Base-by-base conservation (phyloP, 2,329 filamentous ascomycete genomes). In the Neonectria coccinea region DNA sequence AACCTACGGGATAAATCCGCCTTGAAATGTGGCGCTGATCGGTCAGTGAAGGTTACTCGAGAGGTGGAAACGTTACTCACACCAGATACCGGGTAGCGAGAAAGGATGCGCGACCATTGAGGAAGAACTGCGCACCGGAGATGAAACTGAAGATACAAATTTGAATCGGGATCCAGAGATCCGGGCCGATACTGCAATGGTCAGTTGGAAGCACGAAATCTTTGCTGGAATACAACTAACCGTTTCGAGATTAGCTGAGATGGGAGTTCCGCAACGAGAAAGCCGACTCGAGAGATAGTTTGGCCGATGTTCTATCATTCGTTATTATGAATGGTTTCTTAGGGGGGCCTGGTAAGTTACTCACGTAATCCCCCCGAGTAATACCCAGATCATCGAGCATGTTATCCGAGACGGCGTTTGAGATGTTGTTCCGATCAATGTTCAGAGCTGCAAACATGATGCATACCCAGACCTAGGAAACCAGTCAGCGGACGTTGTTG, bases 231-330 rank as follows among this genome's bases (percentile, higher is more conserved):
- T 11, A 18, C n/a, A 1, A 42, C 39, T 12, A 4, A 42, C 81
- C 82, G 87, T 72, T 89, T 87, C 58, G 79, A 81, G 41, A 90
- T 79, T 20, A 91, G 78, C 70, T 90, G 88, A 0, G 86, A 89
- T 0, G 88, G 88, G 1, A 91, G 79, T 48, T 79, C 77, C 2
- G 77, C 76, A 41, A 67, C 63, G 8, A 79, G 70, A 47, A 79
- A 79, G 1, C 70, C 64, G 2, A 78, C 61, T 41, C 67, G 69
- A 66, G 78, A 79, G 12, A 79, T 70, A 2, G 76, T 77, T 29
- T 74, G 77, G 22, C 76, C 76, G 4, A 77, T 47, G 39, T 78
- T 78, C 65, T 72, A 76, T 56, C n/a, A 42, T 42, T 11, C 16
- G 7, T 42, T 42, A 42, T 7, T 42, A 20, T 10, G 39, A 42